Conservation (phyloP, 1,284 basidiomycete species). For the Sporisorium sorghi region DNA sequence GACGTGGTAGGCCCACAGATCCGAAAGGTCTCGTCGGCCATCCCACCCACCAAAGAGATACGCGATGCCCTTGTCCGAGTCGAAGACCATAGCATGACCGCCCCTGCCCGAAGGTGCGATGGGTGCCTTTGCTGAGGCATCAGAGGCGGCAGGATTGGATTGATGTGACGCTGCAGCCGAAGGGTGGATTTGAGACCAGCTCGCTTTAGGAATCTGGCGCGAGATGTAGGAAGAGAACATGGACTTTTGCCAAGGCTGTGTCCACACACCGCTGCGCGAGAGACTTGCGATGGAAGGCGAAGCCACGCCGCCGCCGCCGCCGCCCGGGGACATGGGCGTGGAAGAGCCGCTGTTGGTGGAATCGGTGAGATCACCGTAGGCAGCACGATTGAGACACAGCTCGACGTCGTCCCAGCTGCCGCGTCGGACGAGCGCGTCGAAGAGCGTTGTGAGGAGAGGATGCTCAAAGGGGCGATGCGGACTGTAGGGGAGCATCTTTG, state of each 20-base stretch:
- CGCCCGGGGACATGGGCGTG: conserved; percentile 41
- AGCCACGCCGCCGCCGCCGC: conserved; percentile 16
- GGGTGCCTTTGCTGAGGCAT: neutral
- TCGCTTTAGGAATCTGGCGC: conserved; percentile 46
- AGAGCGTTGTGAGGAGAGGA: conserved; percentile 77
- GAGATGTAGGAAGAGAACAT: conserved; percentile 60
- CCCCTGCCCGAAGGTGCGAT: conserved; percentile 72
- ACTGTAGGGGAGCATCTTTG: conserved; percentile 36
- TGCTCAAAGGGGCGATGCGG: conserved; percentile 74
- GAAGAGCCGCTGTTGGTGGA: conserved; percentile 25
- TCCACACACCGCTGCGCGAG: conserved; percentile 39
- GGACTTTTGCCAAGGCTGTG: conserved; percentile 43
- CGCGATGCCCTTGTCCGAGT: conserved; percentile 75
- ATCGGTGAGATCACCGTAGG: conserved; percentile 43
- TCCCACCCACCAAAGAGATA: conserved; percentile 86
- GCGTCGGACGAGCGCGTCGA: conserved; percentile 76
- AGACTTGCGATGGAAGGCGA: conserved; percentile 34
- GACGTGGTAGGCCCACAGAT: conserved; percentile 82
- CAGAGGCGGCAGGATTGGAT: conserved; percentile 2
- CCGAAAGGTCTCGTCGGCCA: conserved; percentile 76
- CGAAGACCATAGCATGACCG: conserved; percentile 85
- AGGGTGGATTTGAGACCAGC: conserved; percentile 53
- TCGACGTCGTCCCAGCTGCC: conserved; percentile 78
- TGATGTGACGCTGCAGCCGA: conserved; percentile 9
- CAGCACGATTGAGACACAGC: conserved; percentile 55